These are phyloP conservation scores for Pugionium dolabratum DNA, from an alignment of 345 rosid genomes.

Conservation along the genomic window DNA sequence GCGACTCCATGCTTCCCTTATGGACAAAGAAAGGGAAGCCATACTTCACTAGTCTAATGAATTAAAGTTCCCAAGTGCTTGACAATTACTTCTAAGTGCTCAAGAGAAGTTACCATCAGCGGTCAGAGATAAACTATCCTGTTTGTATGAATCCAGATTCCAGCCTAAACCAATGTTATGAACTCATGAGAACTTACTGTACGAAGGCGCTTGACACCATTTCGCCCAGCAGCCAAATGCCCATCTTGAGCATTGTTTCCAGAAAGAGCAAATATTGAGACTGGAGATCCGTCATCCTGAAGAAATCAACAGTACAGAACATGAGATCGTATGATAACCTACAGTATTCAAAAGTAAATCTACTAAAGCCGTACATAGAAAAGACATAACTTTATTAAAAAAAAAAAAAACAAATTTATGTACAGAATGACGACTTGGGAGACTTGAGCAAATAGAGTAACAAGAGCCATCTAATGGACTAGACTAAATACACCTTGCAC, in stretches of 20 bases:
- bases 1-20: constrained; percentile 5
- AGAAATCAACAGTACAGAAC: constrained; percentile 19
- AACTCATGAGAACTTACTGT: constrained; percentile 54
- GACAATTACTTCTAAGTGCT: not conserved
- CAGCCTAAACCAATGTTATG: constrained; percentile 15
- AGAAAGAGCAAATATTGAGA: constrained; percentile 77
- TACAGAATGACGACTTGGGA: too few relatives aligned
- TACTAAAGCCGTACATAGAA: not conserved
- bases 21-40: not conserved
- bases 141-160: constrained; percentile 1
- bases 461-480: constrained; percentile 9
- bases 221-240: constrained; percentile 89
- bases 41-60: not conserved
- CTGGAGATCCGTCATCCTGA: constrained; percentile 96
- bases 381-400: not conserved
- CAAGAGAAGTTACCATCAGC: not conserved
- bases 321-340: constrained; percentile 3
- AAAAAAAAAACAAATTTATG: too few relatives aligned
- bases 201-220: constrained; percentile 98
- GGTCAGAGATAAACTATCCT: not conserved
- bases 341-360: not conserved
- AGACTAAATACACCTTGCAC: constrained; percentile 1
- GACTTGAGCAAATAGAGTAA: not conserved
- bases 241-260: constrained; percentile 87
- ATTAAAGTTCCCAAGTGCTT: constrained; percentile 10